phyloP scores from a whole-genome alignment of 805 yeast species.

The Ogataea ganodermae region DNA sequence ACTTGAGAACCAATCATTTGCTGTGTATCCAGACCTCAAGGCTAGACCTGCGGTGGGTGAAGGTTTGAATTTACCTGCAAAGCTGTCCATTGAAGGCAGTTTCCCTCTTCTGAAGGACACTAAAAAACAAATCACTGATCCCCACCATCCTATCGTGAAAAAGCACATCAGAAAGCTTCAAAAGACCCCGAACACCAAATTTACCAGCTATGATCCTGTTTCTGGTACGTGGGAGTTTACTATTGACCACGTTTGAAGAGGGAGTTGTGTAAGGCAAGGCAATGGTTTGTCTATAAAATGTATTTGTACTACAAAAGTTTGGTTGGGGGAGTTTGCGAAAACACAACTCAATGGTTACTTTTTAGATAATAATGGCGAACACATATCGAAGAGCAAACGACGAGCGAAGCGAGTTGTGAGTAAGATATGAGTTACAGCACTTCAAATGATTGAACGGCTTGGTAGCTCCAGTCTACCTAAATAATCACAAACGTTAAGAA shows the following conservation, averaged over 20 bases:
- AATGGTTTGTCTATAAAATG: too few relatives aligned
- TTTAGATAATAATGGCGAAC: too few relatives aligned
- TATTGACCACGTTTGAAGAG: conserved; percentile 42
- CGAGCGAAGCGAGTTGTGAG: not conserved
- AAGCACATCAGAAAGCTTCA: conserved; percentile 71
- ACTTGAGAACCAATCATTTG: conserved; percentile 60
- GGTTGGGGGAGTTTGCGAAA: too few relatives aligned
- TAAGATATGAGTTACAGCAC: not conserved
- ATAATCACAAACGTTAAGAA: too few relatives aligned
- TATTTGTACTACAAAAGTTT: too few relatives aligned
- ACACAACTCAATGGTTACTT: too few relatives aligned
- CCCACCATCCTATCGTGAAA: conserved; percentile 68
- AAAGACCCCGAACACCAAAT: conserved; percentile 56
- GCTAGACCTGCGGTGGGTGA: conserved; percentile 68
- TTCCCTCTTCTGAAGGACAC: conserved; percentile 78
- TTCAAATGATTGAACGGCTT: too few relatives aligned
- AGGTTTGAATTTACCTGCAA: conserved; percentile 79
- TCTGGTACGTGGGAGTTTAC: conserved; percentile 73
- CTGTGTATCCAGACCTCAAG: conserved; percentile 70
- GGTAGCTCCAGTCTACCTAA: too few relatives aligned
- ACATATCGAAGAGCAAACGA: not conserved
- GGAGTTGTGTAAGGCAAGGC: too few relatives aligned
- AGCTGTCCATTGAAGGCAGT: conserved; percentile 74
- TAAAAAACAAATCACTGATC: conserved; percentile 72
- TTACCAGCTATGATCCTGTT: conserved; percentile 74